phyloP scores from a whole-genome alignment of 495 filamentous ascomycete species.

The Cercophora newfieldiana region DNA sequence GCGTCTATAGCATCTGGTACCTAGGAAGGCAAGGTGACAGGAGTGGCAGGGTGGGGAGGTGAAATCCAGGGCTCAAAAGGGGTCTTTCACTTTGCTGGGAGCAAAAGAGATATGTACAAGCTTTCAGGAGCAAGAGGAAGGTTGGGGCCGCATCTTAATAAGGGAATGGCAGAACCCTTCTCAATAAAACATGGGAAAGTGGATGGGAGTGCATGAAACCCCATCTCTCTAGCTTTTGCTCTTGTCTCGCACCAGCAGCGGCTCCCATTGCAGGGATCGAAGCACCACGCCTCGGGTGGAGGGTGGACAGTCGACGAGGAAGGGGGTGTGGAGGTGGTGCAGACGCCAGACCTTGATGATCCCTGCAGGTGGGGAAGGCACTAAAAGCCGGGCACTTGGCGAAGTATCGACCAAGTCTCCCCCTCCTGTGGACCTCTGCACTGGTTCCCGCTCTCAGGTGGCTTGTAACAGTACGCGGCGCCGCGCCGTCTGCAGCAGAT shows the following conservation, averaged over 20 bases:
- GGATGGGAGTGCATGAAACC: conserved; percentile 33
- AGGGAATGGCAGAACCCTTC: conserved; percentile 21
- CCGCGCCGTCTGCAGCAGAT: neutral
- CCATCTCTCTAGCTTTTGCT: conserved; percentile 24
- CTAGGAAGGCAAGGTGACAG: neutral
- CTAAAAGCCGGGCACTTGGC: conserved; percentile 10
- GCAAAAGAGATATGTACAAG: conserved; percentile 6
- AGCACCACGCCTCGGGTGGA: conserved; percentile 7
- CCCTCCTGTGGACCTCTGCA: neutral
- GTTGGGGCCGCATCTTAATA: conserved; percentile 18
- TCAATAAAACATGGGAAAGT: conserved; percentile 31
- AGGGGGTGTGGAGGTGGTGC: conserved; percentile 12
- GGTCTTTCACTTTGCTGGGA: neutral
- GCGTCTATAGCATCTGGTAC: neutral
- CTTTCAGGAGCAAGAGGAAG: neutral
- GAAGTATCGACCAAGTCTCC: conserved; percentile 1
- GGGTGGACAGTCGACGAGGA: neutral
- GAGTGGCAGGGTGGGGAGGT: neutral
- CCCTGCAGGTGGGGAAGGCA: conserved; percentile 24
- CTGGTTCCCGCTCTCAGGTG: conserved; percentile 9
- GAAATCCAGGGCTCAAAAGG: neutral
- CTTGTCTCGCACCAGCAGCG: conserved; percentile 2
- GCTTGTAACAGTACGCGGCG: conserved; percentile 12
- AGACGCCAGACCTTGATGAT: conserved; percentile 24
- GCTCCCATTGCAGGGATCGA: conserved; percentile 14